Percentiles rank a stretch among this genome's conserved stretches.
Conservation (phyloP, 495 filamentous ascomycete genomes). For the Penicillium maclennaniae region DNA sequence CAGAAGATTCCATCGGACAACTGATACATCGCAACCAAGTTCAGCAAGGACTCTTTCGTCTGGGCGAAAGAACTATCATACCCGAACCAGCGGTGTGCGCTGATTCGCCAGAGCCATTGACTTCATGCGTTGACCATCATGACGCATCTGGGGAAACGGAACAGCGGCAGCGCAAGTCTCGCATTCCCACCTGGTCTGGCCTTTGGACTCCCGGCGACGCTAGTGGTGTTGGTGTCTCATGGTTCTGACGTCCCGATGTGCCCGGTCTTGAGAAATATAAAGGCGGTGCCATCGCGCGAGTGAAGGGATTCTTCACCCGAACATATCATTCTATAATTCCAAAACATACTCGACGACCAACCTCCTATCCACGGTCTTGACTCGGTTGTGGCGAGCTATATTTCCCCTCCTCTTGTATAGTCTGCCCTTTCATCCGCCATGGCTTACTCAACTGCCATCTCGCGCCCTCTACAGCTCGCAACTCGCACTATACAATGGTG, state of each 20-base stretch:
- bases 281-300: background rate
- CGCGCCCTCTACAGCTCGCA: conserved; percentile 36
- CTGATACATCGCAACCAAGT: background rate
- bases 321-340: background rate
- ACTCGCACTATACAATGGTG: conserved; percentile 46
- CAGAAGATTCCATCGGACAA: no score
- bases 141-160: conserved; percentile 31
- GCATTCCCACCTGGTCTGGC: conserved; percentile 8
- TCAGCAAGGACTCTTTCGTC: background rate
- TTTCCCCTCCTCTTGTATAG: background rate
- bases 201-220: conserved; percentile 11
- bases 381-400: background rate
- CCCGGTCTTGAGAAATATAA: background rate
- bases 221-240: conserved; percentile 18
- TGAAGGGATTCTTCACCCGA: background rate
- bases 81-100: background rate
- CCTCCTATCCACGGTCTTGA: no score
- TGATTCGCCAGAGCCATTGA: conserved; percentile 6
- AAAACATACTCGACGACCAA: background rate
- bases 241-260: conserved; percentile 5
- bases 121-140: conserved; percentile 31
- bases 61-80: background rate
- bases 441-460: conserved; percentile 26
- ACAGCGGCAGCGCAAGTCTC: conserved; percentile 1
- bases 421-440: conserved; percentile 20